Conservation (phyloP, 345 rosid genomes). For the Moricandia moricandioides region DNA sequence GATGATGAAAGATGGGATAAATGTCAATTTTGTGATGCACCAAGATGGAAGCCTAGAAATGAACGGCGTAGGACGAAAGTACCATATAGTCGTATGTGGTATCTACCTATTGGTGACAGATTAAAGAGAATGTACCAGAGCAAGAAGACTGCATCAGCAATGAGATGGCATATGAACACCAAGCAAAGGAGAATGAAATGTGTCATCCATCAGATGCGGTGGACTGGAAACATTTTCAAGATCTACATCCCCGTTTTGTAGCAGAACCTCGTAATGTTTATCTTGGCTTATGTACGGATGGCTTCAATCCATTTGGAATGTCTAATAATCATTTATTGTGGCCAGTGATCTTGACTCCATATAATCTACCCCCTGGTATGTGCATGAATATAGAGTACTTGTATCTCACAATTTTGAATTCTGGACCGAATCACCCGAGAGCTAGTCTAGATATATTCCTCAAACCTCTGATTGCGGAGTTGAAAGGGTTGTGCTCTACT, state of each 20-base stretch:
- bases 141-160: background rate
- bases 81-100: too few species aligned
- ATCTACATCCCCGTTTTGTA: background rate
- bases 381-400: background rate
- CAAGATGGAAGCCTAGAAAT: too few species aligned
- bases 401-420: background rate
- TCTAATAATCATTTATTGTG: too few species aligned
- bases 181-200: background rate
- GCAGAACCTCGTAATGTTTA: background rate
- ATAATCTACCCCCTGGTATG: background rate
- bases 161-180: background rate
- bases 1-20: too few species aligned
- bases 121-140: too few species aligned
- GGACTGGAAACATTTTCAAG: background rate
- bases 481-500: background rate
- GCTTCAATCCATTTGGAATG: too few species aligned
- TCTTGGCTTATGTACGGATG: too few species aligned
- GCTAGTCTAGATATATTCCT: background rate
- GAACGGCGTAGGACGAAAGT: too few species aligned
- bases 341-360: too few species aligned
- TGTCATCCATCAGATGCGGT: background rate
- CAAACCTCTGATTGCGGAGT: background rate
- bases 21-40: too few species aligned
- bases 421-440: background rate
- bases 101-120: background rate